These are phyloP conservation scores for Parathielavia hyrcaniae DNA, from an alignment of 495 filamentous ascomycete genomes.

Conservation along the genomic window DNA sequence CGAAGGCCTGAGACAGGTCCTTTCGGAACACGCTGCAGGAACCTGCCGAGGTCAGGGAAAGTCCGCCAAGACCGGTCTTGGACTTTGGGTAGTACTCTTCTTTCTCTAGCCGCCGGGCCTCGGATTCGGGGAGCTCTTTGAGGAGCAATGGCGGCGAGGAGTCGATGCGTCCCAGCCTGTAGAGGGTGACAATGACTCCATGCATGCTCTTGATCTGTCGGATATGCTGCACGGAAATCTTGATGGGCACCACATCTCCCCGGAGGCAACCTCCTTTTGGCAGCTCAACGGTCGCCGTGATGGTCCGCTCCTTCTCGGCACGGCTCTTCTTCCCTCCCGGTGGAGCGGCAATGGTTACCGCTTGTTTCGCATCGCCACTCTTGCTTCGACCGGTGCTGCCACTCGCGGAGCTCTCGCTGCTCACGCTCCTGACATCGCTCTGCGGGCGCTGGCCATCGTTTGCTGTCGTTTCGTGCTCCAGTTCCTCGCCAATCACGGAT, in stretches of 20 bases:
- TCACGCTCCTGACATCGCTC: conserved; percentile 44
- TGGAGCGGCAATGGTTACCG: conserved; percentile 6
- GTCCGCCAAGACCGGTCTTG: conserved; percentile 64
- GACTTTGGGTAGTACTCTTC: conserved; percentile 78
- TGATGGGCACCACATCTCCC: conserved; percentile 75
- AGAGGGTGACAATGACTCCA: conserved; percentile 88
- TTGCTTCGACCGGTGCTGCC: conserved; percentile 38
- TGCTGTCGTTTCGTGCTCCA: conserved; percentile 22
- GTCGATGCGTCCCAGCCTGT: conserved; percentile 87
- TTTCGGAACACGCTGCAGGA: conserved; percentile 87
- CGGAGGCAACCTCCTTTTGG: conserved; percentile 76
- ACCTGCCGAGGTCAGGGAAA: conserved; percentile 73
- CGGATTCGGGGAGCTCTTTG: conserved; percentile 56
- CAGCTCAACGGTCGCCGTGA: conserved; percentile 80
- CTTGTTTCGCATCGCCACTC: conserved; percentile 30
- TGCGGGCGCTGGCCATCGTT: conserved; percentile 32
- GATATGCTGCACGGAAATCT: conserved; percentile 75
- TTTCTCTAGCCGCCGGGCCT: conserved; percentile 52
- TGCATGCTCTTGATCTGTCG: conserved; percentile 83
- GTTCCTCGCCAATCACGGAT: conserved; percentile 36
- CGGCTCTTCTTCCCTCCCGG: conserved; percentile 17
- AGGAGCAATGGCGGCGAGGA: conserved; percentile 65
- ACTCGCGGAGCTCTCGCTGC: conserved; percentile 42
- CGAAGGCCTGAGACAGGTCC: conserved; percentile 80
- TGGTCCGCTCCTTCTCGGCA: conserved; percentile 53